Conservation (phyloP, 2,329 filamentous ascomycete species). For the Aspergillus chevalieri region DNA sequence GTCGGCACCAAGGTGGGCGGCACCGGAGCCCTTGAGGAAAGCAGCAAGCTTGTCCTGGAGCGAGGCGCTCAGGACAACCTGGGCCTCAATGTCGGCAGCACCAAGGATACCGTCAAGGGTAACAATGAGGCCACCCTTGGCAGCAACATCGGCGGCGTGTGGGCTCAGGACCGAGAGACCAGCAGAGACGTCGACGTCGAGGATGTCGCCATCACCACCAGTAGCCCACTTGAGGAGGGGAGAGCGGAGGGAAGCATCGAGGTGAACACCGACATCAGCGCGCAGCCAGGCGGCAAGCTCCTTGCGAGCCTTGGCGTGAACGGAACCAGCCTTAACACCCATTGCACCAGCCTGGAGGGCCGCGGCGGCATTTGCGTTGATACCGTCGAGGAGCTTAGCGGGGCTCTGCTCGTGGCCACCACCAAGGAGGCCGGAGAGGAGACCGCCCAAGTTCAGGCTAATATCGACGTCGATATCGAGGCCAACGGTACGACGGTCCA, state of each 20-base stretch:
- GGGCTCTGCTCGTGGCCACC: constrained; percentile 14
- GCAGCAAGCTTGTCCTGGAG: constrained; percentile 23
- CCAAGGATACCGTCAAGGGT: constrained; percentile 32
- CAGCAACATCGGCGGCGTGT: constrained; percentile 26
- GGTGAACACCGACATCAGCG: constrained; percentile 12
- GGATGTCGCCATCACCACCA: constrained; percentile 17
- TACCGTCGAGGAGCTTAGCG: constrained; percentile 19
- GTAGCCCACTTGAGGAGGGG: constrained; percentile 28
- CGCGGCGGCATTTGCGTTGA: constrained; percentile 29
- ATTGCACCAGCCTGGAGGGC: constrained; percentile 31
- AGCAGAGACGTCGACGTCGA: constrained; percentile 23
- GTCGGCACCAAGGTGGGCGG: constrained; percentile 17
- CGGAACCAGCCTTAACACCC: constrained; percentile 25
- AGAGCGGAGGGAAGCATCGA: constrained; percentile 23
- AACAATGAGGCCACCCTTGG: constrained; percentile 31
- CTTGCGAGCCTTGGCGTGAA: constrained; percentile 22
- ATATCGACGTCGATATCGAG: constrained; percentile 13
- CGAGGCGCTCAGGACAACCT: constrained; percentile 25
- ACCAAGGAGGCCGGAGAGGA: constrained; percentile 20
- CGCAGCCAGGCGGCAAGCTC: constrained; percentile 27
- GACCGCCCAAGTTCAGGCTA: constrained; percentile 14
- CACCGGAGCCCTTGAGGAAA: constrained; percentile 20
- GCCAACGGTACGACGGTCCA: constrained; percentile 23
- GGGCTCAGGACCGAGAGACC: constrained; percentile 30
- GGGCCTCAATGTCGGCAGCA: constrained; percentile 18